A percentile compares a stretch with the other conserved stretches of the same genome.
phyloP scores from a whole-genome alignment of 345 rosid genomes.

The Gossypium herbaceum region DNA sequence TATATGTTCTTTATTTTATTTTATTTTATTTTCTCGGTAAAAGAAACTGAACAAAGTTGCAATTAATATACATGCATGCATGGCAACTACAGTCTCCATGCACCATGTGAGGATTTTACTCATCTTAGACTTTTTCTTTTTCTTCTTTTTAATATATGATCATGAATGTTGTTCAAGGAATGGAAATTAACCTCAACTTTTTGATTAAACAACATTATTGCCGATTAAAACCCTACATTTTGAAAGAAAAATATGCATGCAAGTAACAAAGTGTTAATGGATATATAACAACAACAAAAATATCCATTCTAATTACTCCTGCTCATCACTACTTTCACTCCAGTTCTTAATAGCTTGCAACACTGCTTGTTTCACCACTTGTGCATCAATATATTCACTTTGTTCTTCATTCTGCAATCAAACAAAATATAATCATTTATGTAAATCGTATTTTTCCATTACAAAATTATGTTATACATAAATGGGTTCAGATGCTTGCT shows the following conservation, averaged over 20 bases:
- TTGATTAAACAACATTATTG: slow-evolving; percentile 1
- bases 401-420: slow-evolving; percentile 57
- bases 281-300: slow-evolving; percentile 4
- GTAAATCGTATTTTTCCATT: not conserved
- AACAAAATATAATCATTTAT: not conserved
- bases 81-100: not conserved
- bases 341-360: slow-evolving; percentile 60
- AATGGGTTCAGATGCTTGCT: slow-evolving; percentile 18
- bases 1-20: no score
- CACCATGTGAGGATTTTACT: not conserved
- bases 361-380: slow-evolving; percentile 70
- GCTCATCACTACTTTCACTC: slow-evolving; percentile 22
- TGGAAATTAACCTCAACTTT: not conserved
- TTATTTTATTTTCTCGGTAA: not conserved
- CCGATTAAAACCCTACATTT: slow-evolving; percentile 3
- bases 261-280: not conserved
- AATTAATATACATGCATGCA: not conserved
- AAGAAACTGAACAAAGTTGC: not conserved
- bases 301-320: not conserved
- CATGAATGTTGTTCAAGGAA: not conserved
- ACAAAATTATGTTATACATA: no score
- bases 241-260: not conserved
- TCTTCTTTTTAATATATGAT: not conserved
- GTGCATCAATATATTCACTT: slow-evolving; percentile 51
- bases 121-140: not conserved